Percentiles rank a stretch among this genome's conserved stretches.
phyloP scores from a whole-genome alignment of 352 stramenopile species.

The Peronosclerospora sorghi region DNA sequence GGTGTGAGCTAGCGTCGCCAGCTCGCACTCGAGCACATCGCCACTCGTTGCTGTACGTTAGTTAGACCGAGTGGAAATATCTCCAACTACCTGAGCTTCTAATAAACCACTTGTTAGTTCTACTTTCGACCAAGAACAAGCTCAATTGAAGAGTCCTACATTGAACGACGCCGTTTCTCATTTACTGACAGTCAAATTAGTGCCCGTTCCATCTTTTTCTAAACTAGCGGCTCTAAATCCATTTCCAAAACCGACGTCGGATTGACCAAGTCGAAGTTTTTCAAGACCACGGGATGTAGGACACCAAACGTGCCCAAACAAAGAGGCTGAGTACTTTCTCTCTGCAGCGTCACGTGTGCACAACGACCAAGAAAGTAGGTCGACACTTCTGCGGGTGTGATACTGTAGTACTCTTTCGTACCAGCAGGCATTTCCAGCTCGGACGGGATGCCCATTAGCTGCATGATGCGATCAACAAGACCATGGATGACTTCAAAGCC shows the following conservation, averaged over 20 bases:
- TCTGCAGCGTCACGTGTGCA: constrained; percentile 89
- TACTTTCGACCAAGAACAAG: too few species aligned
- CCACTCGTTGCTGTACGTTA: too few species aligned
- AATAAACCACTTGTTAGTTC: too few species aligned
- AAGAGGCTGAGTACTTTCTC: constrained; percentile 45
- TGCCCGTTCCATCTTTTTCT: constrained; percentile 21
- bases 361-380: constrained; percentile 95
- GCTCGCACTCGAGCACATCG: too few species aligned
- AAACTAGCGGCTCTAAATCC: constrained; percentile 95
- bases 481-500: constrained; percentile 99
- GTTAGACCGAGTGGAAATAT: too few species aligned
- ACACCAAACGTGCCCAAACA: constrained; percentile 96
- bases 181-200: too few species aligned
- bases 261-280: constrained; percentile 97
- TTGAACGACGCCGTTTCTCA: too few species aligned
- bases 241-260: constrained; percentile 96
- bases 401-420: constrained; percentile 67
- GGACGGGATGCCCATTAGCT: constrained; percentile 89
- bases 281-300: constrained; percentile 95
- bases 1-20: too few species aligned
- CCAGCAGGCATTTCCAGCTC: constrained; percentile 52
- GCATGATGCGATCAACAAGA: constrained; percentile 98
- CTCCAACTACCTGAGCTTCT: too few species aligned
- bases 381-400: constrained; percentile 45
- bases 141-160: too few species aligned